Conservation (phyloP, 148 eudicot species). For the Fagopyrum esculentum region DNA sequence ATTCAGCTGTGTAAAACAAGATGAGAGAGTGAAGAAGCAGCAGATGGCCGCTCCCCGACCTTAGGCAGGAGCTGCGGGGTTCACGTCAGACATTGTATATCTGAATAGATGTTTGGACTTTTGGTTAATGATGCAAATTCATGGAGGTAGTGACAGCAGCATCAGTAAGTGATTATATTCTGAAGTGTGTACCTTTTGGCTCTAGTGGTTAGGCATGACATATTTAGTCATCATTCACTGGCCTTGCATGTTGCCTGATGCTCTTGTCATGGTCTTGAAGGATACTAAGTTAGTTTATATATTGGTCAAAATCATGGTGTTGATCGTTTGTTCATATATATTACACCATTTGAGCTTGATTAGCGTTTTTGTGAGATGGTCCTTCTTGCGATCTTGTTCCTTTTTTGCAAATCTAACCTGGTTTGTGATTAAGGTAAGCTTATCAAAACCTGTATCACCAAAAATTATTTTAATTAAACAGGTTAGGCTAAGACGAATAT, state of each 20-base stretch:
- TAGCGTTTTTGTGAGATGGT: background rate
- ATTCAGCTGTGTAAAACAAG: conserved; percentile 85
- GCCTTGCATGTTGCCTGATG: background rate
- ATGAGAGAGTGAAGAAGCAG: conserved; percentile 79
- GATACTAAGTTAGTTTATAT: background rate
- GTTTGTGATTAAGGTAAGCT: too few relatives aligned
- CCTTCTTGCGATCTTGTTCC: background rate
- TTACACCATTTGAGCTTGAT: background rate
- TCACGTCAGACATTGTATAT: background rate
- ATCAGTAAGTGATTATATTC: background rate
- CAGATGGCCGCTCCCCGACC: conserved; percentile 97
- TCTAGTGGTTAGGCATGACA: background rate
- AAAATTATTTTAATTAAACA: too few relatives aligned
- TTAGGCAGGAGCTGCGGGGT: conserved; percentile 9
- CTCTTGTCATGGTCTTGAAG: background rate
- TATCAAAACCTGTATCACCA: too few relatives aligned
- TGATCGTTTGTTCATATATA: background rate
- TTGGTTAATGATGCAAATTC: background rate
- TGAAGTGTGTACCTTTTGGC: background rate
- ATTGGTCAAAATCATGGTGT: background rate
- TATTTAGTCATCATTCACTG: background rate
- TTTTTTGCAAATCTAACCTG: too few relatives aligned
- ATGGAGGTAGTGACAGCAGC: background rate
- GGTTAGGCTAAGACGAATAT: too few relatives aligned
- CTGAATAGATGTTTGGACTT: background rate